These are phyloP conservation scores for Cyclotella atomus DNA, from an alignment of 108 stramenopile species.

Conservation along the genomic window DNA sequence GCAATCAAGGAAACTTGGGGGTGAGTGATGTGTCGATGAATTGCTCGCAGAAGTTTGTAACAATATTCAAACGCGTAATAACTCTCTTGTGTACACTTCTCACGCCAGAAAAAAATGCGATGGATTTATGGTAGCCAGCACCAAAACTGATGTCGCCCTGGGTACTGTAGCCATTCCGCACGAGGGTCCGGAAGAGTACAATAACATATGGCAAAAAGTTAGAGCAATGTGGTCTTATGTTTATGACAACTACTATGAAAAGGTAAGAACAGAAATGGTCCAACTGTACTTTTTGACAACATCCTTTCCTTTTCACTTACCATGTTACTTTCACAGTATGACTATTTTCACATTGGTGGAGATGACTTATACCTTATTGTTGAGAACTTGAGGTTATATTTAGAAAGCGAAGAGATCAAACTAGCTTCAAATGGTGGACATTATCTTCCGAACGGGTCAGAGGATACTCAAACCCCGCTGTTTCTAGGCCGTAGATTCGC, in stretches of 20 bases:
- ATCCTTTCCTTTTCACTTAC: background rate
- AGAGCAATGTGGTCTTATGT: constrained; percentile 96
- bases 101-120: constrained; percentile 94
- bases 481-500: constrained; percentile 91
- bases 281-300: background rate
- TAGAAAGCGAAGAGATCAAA: constrained; percentile 84
- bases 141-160: constrained; percentile 72
- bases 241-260: constrained; percentile 89
- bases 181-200: constrained; percentile 94
- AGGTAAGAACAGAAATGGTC: constrained; percentile 42
- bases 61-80: background rate
- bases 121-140: constrained; percentile 95
- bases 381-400: constrained; percentile 90
- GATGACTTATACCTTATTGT: constrained; percentile 94
- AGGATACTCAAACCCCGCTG: constrained; percentile 76
- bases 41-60: background rate
- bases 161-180: constrained; percentile 90
- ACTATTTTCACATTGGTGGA: constrained; percentile 82
- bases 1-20: constrained; percentile 81
- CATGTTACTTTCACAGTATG: constrained; percentile 34
- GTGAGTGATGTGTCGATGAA: constrained; percentile 42
- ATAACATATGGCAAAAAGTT: constrained; percentile 99
- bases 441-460: constrained; percentile 72
- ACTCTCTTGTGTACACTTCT: background rate
- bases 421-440: constrained; percentile 84